Evolutionary conservation across 1,139 yeast genomes (phyloP).

Genomic region (Hemisphaericaspora lyxosophila): DNA sequence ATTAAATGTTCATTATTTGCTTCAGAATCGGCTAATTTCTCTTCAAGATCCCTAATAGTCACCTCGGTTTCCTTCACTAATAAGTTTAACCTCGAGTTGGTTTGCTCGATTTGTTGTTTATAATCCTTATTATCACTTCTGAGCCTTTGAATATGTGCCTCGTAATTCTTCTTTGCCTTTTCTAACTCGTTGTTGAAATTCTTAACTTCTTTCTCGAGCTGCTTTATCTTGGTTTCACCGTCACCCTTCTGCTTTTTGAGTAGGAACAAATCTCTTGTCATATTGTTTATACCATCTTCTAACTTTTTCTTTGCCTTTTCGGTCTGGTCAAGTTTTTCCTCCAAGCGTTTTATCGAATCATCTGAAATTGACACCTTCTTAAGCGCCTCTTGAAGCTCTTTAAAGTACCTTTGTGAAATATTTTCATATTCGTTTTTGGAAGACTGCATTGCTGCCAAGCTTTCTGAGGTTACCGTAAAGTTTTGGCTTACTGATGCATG

Average conservation of each 20-base stretch:
- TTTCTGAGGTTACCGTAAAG: constrained; percentile 37
- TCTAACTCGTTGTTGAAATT: constrained; percentile 21
- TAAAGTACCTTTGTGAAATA: constrained; percentile 26
- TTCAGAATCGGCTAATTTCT: constrained; percentile 29
- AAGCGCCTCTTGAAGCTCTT: constrained; percentile 31
- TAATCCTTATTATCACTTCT: constrained; percentile 23
- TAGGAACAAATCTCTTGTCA: constrained; percentile 79
- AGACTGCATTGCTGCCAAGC: constrained; percentile 29
- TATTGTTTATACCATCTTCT: constrained; percentile 85
- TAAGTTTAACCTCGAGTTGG: constrained; percentile 11
- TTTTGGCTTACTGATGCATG: constrained; percentile 25
- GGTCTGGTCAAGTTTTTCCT: constrained; percentile 26
- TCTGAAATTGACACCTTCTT: constrained; percentile 23
- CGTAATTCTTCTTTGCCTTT: constrained; percentile 22
- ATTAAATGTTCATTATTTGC: constrained; percentile 38
- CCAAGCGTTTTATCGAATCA: constrained; percentile 27
- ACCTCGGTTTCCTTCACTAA: constrained; percentile 16
- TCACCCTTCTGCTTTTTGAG: constrained; percentile 61
- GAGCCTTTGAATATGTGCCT: constrained; percentile 23
- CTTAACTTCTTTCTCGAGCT: constrained; percentile 41
- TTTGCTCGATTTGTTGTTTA: constrained; percentile 23
- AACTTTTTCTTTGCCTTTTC: constrained; percentile 61
- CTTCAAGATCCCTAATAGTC: constrained; percentile 21
- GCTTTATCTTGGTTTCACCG: constrained; percentile 43
- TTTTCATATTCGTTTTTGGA: constrained; percentile 34